Base-by-base conservation (phyloP, 805 yeast genomes). In the Lachancea kluyveri region DNA sequence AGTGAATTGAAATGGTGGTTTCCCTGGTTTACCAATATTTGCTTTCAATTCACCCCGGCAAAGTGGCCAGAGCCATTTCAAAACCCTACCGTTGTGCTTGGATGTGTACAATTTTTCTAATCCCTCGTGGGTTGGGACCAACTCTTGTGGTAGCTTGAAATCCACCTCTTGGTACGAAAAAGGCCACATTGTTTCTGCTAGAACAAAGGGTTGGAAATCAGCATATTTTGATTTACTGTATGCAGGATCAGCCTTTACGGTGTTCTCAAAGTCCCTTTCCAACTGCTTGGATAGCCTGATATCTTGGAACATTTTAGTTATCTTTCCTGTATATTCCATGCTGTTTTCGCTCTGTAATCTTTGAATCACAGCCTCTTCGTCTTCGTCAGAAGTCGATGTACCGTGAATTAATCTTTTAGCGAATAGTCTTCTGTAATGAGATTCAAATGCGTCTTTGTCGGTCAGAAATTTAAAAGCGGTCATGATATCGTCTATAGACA, bases 21-120 rank as follows among this genome's bases (percentile, higher is more conserved):
- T 79, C 5, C 88, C 88, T 21, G 81, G 78, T 45, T 79, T 79
- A 5, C 90, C 73, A 41, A 87, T 70, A 52, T 85, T 82, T 8
- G 94, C 95, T 58, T 79, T 83, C 36, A 92, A 61, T 56, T 92
- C 99, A 39, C 94, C 92, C 57, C 90, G 81, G 28, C 94, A 85
- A 53, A 85, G 76, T 48, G 86, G 81, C 96, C 96, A 92, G 38
- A 90, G 71, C 99, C 99, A 92, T 52, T 84, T 82, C 47, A 92
- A 71, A 42, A 85, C 77, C 58, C 97, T 73, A 8, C 96, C 96
- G 40, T 67, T 74, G 58, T 90, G 96, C 48, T 81, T 79, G 21
- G 68, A 64, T 25, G 73, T 67, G 57, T 90, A 94, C 38, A 82
- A 68, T 24, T 71, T 68, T 35, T 77, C 77, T 34, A 90, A 76